Conservation (phyloP, 495 filamentous ascomycete genomes). For the Lineolata rhizophorae region DNA sequence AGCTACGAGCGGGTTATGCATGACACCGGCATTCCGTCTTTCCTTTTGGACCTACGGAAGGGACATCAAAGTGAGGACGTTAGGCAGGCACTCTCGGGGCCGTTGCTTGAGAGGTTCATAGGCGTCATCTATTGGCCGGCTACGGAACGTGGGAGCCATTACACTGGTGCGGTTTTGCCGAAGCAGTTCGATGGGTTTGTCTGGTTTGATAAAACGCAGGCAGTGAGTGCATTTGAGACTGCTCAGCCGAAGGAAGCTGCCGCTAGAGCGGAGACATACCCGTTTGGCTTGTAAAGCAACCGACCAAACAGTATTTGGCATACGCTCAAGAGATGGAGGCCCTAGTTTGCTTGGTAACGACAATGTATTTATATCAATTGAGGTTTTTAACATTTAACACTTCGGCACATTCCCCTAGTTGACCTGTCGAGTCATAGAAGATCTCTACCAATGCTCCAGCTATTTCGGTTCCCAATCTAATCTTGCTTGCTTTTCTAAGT, state of each 20-base stretch:
- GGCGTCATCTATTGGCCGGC: constrained; percentile 37
- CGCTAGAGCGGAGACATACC: constrained; percentile 31
- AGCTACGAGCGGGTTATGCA: constrained; percentile 27
- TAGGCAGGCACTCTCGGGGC: constrained; percentile 19
- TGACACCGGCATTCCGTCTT: constrained; percentile 23
- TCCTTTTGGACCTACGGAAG: constrained; percentile 25
- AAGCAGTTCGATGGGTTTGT: constrained; percentile 34
- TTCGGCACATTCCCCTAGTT: no score
- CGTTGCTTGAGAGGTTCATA: constrained; percentile 30
- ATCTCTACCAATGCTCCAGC: no score
- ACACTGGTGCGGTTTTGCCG: constrained; percentile 28
- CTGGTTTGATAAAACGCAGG: constrained; percentile 32
- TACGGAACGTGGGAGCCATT: constrained; percentile 31
- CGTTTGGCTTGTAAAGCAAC: constrained; percentile 27
- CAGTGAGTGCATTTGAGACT: constrained; percentile 27
- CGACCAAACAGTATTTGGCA: no score
- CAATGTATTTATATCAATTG: no score
- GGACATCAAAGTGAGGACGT: constrained; percentile 18
- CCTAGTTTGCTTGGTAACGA: no score
- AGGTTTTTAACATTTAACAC: no score
- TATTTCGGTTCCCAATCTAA: no score
- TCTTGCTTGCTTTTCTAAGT: no score
- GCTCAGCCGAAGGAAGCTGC: constrained; percentile 27
- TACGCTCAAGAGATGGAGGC: no score
- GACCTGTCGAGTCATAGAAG: no score